phyloP scores from a whole-genome alignment of 1,139 yeast species.

The Hemisphaericaspora xylofermentans region DNA sequence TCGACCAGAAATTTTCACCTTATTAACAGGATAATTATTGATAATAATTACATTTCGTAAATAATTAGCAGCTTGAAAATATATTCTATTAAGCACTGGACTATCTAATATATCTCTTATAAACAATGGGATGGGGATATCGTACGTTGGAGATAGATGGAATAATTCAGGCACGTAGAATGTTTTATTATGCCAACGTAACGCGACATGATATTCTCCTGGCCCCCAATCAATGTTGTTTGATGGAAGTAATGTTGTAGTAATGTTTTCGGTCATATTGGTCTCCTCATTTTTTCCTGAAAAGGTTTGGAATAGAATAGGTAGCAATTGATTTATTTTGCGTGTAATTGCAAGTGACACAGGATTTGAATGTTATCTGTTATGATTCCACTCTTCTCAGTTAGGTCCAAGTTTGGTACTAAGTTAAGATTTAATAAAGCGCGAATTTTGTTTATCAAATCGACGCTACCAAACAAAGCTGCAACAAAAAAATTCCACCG shows the following conservation, averaged over 20 bases:
- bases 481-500: constrained; percentile 2
- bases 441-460: no score
- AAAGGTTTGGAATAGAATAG: not conserved
- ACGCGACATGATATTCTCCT: constrained; percentile 19
- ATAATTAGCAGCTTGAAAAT: constrained; percentile 12
- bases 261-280: not conserved
- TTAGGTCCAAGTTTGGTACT: no score
- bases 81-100: constrained; percentile 11
- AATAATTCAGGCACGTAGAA: constrained; percentile 21
- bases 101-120: constrained; percentile 16
- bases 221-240: constrained; percentile 14
- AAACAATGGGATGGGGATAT: constrained; percentile 14
- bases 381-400: no score
- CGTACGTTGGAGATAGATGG: constrained; percentile 16
- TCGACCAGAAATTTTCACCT: constrained; percentile 16
- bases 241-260: not conserved
- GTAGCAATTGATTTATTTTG: no score
- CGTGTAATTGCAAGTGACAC: no score
- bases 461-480: no score
- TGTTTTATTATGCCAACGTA: constrained; percentile 9
- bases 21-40: constrained; percentile 19
- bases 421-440: no score
- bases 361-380: no score
- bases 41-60: constrained; percentile 15
- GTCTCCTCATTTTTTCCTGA: not conserved